These are phyloP conservation scores for Saccharomycopsis sp. DNA, from an alignment of 805 yeast species.

Conservation along the genomic window DNA sequence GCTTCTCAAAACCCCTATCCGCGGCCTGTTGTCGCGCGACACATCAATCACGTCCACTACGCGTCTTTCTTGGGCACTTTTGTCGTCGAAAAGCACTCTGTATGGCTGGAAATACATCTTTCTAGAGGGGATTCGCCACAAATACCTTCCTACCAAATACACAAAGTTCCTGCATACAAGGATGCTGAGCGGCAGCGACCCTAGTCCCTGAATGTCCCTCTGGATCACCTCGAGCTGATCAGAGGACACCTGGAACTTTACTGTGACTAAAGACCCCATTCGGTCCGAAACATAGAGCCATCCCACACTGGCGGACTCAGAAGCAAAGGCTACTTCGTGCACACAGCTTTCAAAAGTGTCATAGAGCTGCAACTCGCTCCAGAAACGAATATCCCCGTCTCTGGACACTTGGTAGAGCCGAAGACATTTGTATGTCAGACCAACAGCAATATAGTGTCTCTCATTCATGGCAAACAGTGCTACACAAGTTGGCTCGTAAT, in stretches of 20 bases:
- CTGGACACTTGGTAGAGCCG: background rate
- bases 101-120: background rate
- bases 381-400: background rate
- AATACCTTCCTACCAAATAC: constrained; percentile 4
- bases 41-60: background rate
- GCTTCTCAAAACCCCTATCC: constrained; percentile 5
- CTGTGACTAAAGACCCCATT: background rate
- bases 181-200: constrained; percentile 6
- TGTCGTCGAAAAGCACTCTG: constrained; percentile 8
- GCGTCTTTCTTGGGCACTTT: constrained; percentile 1
- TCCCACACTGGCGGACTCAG: background rate
- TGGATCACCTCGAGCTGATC: background rate
- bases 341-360: background rate
- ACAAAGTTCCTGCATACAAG: background rate
- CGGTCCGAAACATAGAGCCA: constrained; percentile 8
- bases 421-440: background rate
- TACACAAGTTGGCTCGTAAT: background rate
- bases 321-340: background rate
- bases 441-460: background rate
- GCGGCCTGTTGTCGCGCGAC: no score
- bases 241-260: background rate
- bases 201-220: background rate
- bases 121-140: constrained; percentile 8
- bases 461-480: background rate
- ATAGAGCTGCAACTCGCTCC: background rate